Percentiles rank a stretch among this genome's conserved stretches.
phyloP scores from a whole-genome alignment of 352 stramenopile species.

The Phytopythium oedochilum region DNA sequence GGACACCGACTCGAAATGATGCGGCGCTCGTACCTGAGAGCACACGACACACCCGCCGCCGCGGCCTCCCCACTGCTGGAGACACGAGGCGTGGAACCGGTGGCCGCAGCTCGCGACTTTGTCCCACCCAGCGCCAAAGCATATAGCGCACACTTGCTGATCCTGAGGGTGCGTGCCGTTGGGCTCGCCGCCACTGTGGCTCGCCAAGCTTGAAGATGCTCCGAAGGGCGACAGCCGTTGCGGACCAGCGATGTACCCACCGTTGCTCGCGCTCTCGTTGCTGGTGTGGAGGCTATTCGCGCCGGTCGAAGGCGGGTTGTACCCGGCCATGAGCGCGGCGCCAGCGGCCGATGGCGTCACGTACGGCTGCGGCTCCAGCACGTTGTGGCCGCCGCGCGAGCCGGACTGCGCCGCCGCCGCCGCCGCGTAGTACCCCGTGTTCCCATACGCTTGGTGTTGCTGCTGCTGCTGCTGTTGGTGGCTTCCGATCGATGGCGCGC shows the following conservation, averaged over 20 bases:
- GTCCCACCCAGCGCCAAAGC: conserved; percentile 41
- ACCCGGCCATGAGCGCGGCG: conserved; percentile 19
- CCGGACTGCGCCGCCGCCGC: conserved; percentile 18
- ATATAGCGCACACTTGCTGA: conserved; percentile 37
- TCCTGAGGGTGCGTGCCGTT: conserved; percentile 25
- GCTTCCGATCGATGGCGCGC: background rate
- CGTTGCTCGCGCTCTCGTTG: conserved; percentile 14
- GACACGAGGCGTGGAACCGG: conserved; percentile 55
- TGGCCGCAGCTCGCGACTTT: conserved; percentile 61
- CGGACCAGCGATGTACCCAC: conserved; percentile 20
- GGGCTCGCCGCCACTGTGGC: conserved; percentile 27
- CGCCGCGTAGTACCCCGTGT: conserved; percentile 23
- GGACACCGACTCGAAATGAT: too few relatives aligned
- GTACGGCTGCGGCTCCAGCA: conserved; percentile 6
- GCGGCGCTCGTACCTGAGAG: conserved; percentile 27
- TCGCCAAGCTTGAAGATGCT: conserved; percentile 18
- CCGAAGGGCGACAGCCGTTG: conserved; percentile 30
- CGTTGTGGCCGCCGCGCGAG: conserved; percentile 6
- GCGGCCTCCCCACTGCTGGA: conserved; percentile 65
- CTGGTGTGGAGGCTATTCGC: conserved; percentile 9
- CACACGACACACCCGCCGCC: conserved; percentile 41
- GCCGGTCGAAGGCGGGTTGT: background rate
- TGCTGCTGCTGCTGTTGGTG: conserved; percentile 14
- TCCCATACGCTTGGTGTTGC: conserved; percentile 26
- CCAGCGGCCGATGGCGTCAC: conserved; percentile 20